Base-by-base conservation (phyloP, 1,284 basidiomycete genomes). In the Rhodotorula mucilaginosa region DNA sequence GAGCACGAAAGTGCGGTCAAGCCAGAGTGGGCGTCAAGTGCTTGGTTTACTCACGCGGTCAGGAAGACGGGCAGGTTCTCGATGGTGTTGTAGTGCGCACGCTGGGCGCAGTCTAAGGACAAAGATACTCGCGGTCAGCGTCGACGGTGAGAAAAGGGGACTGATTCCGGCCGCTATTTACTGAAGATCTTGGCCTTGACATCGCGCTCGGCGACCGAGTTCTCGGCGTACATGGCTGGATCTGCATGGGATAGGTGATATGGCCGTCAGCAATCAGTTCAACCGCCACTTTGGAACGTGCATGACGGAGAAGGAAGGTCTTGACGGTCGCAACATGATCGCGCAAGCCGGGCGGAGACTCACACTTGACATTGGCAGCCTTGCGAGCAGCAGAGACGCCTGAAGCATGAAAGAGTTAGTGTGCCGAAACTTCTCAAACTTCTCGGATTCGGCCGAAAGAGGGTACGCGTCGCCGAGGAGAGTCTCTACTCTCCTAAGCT, bases 1-100 rank as follows among this genome's bases (percentile, higher is more conserved):
- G 26, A 26, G 26, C 26, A 26, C 26, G 26, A 26, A 26, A 26
- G 26, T 26, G 26, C 26, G 26, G 26, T 26, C 26, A 26, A 26
- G 26, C 26, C 26, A 26, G 26, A 26, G 26, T 26, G 26, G 26
- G 26, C 26, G 26, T 26, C 26, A 26, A 26, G 26, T 26, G 26
- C 26, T 26, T 26, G 26, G 26, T 26, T 23, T 19, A 29, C 67
- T n/a, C 12, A 69, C 67, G 70, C 18, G 52, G 65, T 44, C 47
- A 70, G 59, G 64, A 67, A 73, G 44, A 67, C n/a, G 44, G 71
- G 71, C 48, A 72, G 58, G 66, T 66, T 64, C 70, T 72, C 73
- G 56, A 74, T 64, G 10, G 74, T 75, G 69, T 75, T 75, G 61
- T 31, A 54, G 56, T 75, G 74, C 2, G 74, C 68, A 23, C 74